Evolutionary conservation across 495 filamentous ascomycete species (phyloP).

Genomic region (Lepraria neglecta): DNA sequence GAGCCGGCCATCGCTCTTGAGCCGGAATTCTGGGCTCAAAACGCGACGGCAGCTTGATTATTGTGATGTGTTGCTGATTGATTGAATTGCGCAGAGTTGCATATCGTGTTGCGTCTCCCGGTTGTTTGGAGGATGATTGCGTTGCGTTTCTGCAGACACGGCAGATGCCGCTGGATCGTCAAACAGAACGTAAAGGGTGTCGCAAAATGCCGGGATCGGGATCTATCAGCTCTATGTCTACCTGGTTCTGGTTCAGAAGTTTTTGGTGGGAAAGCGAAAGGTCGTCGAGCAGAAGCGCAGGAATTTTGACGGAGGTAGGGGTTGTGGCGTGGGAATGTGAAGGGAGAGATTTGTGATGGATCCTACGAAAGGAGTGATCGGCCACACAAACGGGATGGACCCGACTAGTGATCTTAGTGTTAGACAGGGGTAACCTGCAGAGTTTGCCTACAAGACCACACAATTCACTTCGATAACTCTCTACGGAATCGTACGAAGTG

Average conservation of each 20-base stretch:
- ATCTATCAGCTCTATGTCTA: background rate
- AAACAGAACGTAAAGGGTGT: conserved; percentile 2
- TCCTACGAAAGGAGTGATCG: conserved; percentile 12
- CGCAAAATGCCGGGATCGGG: background rate
- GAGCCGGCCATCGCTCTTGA: conserved; percentile 45
- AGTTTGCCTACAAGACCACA: too few species aligned
- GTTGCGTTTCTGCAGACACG: conserved; percentile 14
- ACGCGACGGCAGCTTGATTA: conserved; percentile 16
- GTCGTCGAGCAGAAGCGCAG: background rate
- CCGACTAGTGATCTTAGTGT: conserved; percentile 1
- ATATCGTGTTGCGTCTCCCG: conserved; percentile 15
- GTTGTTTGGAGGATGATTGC: conserved; percentile 8
- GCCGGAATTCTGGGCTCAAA: conserved; percentile 12
- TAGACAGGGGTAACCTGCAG: background rate
- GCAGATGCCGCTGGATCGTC: conserved; percentile 13
- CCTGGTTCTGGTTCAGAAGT: background rate
- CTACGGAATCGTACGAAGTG: background rate
- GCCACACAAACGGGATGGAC: conserved; percentile 10
- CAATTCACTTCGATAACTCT: background rate
- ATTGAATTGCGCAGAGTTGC: conserved; percentile 11
- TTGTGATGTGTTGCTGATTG: conserved; percentile 4
- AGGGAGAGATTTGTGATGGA: background rate
- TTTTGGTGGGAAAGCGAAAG: background rate
- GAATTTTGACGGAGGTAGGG: background rate
- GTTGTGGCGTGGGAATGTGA: background rate